Percentiles rank a stretch among this genome's conserved stretches.
These are phyloP conservation scores for Scheffersomyces quercinus DNA, from an alignment of 1,139 yeast genomes.

Conservation along the genomic window DNA sequence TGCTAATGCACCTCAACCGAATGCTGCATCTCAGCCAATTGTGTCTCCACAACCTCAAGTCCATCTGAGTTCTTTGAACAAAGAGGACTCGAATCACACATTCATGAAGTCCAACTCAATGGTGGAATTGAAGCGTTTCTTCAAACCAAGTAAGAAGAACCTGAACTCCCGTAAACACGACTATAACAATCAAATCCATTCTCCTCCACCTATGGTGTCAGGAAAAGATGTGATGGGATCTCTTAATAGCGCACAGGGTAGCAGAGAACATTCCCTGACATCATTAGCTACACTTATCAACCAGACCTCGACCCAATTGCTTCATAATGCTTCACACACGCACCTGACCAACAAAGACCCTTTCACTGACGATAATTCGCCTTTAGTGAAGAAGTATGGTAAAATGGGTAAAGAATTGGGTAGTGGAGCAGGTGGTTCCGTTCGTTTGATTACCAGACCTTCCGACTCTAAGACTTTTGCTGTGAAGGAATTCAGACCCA, in stretches of 20 bases:
- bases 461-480: conserved; percentile 88
- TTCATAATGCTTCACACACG: conserved; percentile 38
- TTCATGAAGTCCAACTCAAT: conserved; percentile 39
- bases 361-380: conserved; percentile 56
- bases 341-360: conserved; percentile 36
- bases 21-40: background rate
- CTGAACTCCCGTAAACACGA: conserved; percentile 22
- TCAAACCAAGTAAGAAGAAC: conserved; percentile 41
- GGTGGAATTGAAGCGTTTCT: conserved; percentile 44
- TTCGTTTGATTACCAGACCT: conserved; percentile 77
- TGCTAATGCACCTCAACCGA: background rate
- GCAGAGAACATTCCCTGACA: conserved; percentile 41
- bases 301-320: conserved; percentile 45
- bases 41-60: conserved; percentile 1
- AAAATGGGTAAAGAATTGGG: conserved; percentile 88
- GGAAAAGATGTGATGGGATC: background rate
- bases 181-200: conserved; percentile 29
- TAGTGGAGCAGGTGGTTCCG: conserved; percentile 98
- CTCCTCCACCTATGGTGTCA: conserved; percentile 31
- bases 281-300: conserved; percentile 46
- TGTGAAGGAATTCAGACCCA: conserved; percentile 91
- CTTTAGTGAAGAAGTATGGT: conserved; percentile 80
- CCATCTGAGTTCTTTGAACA: conserved; percentile 17
- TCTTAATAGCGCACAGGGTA: conserved; percentile 12
- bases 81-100: conserved; percentile 31